Percentiles rank a stretch among this genome's conserved stretches.
These are phyloP conservation scores for Physaria fendleri DNA, from an alignment of 345 rosid species.

Conservation along the genomic window DNA sequence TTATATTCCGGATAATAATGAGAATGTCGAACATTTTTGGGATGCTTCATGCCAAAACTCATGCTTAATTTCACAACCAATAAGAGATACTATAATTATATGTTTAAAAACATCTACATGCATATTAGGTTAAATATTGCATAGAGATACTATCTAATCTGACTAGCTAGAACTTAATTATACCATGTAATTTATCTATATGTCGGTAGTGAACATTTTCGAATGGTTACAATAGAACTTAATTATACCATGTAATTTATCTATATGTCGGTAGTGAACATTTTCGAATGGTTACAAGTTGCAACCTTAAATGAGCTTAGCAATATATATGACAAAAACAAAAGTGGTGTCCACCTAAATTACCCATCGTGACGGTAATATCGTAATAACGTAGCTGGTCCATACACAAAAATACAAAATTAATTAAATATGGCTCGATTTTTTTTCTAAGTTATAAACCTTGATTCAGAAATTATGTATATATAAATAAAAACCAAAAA, in stretches of 20 bases:
- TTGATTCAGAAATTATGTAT: neutral
- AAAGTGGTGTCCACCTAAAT: neutral
- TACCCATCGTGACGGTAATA: neutral
- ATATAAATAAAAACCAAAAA: neutral
- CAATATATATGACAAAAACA: neutral
- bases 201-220: neutral
- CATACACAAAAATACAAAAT: constrained; percentile 2
- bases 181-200: neutral
- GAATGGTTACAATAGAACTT: neutral
- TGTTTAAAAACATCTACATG: neutral
- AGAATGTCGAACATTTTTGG: neutral
- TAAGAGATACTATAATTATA: too few species aligned
- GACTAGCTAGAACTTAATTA: neutral
- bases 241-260: neutral
- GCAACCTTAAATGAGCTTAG: too few species aligned
- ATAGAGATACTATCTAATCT: neutral
- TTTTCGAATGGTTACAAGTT: too few species aligned
- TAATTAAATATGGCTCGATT: constrained; percentile 6
- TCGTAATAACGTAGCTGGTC: constrained; percentile 8
- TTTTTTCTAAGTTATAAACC: neutral
- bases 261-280: too few species aligned
- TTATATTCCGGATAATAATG: neutral
- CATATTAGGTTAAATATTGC: neutral
- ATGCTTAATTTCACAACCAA: neutral
- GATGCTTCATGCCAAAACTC: neutral